These are phyloP conservation scores for Thelonectria olida DNA, from an alignment of 2,329 filamentous ascomycete genomes.

Conservation along the genomic window DNA sequence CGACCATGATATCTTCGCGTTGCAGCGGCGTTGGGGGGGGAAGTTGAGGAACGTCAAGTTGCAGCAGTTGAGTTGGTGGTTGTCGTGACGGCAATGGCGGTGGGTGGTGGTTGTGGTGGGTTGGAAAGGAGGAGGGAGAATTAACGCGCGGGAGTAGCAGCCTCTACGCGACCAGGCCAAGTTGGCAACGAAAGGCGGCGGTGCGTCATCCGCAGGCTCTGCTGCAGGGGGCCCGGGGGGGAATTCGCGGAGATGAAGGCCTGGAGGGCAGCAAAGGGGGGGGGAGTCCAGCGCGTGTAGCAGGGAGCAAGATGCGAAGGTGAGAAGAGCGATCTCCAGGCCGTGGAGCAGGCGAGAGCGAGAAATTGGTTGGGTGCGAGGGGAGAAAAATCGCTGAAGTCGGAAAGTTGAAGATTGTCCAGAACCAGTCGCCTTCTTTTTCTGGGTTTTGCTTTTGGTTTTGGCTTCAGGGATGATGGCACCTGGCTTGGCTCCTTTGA, in stretches of 20 bases:
- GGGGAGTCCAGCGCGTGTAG: conserved; percentile 24
- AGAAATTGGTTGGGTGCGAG: conserved; percentile 32
- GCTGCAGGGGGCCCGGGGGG: conserved; percentile 30
- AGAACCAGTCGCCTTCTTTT: conserved; percentile 28
- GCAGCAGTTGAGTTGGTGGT: conserved; percentile 11
- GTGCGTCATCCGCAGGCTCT: conserved; percentile 39
- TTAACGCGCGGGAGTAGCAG: conserved; percentile 31
- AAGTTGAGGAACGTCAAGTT: conserved; percentile 12
- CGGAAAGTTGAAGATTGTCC: conserved; percentile 41
- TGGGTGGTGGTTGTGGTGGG: conserved; percentile 14
- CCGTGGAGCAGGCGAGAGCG: conserved; percentile 25
- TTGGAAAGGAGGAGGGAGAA: conserved; percentile 18
- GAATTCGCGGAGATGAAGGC: conserved; percentile 29
- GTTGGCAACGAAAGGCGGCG: conserved; percentile 30
- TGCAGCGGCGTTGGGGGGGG: conserved; percentile 19
- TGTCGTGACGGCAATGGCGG: conserved; percentile 14
- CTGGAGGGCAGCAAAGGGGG: conserved; percentile 17
- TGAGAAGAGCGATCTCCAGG: conserved; percentile 29
- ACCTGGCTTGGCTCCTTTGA: conserved; percentile 16
- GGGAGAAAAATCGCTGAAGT: conserved; percentile 31
- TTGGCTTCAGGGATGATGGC: conserved; percentile 41
- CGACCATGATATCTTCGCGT: conserved; percentile 64
- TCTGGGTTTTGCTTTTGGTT: conserved; percentile 28
- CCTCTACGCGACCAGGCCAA: conserved; percentile 53
- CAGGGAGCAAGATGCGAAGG: conserved; percentile 23